Evolutionary conservation across 2,329 filamentous ascomycete species (phyloP).

Genomic region (Alternaria brassicae): DNA sequence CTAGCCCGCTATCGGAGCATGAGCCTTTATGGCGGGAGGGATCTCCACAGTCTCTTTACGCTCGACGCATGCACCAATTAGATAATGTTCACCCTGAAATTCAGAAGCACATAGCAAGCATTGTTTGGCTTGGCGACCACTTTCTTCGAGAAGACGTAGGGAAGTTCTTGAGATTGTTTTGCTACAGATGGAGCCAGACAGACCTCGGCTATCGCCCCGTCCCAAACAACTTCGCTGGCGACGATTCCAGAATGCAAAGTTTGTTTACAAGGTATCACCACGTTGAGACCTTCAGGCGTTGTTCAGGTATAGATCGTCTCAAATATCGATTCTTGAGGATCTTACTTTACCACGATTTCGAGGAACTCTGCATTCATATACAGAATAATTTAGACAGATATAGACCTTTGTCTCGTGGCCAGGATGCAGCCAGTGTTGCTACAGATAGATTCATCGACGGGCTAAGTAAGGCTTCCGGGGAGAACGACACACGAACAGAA

Average conservation of each 20-base stretch:
- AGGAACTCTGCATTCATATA: slow-evolving; percentile 7
- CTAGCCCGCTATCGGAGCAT: slow-evolving; percentile 1
- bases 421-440: slow-evolving; percentile 2
- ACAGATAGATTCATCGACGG: slow-evolving; percentile 3
- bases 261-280: slow-evolving; percentile 3
- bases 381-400: slow-evolving; percentile 7
- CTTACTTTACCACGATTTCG: too few relatives aligned
- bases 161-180: slow-evolving; percentile 6
- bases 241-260: slow-evolving; percentile 4
- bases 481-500: slow-evolving; percentile 4
- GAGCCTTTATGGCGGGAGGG: slow-evolving; percentile 4
- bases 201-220: background rate
- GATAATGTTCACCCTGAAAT: slow-evolving; percentile 3
- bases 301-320: slow-evolving; percentile 1
- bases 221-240: background rate
- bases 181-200: slow-evolving; percentile 6
- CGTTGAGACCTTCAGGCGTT: slow-evolving; percentile 3
- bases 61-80: slow-evolving; percentile 5
- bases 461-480: slow-evolving; percentile 5
- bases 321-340: slow-evolving; percentile 2
- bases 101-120: background rate
- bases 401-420: slow-evolving; percentile 1
- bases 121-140: slow-evolving; percentile 3
- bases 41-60: slow-evolving; percentile 2
- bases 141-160: slow-evolving; percentile 4